Conservation (phyloP, 495 filamentous ascomycete species). For the Talaromyces borbonicus region DNA sequence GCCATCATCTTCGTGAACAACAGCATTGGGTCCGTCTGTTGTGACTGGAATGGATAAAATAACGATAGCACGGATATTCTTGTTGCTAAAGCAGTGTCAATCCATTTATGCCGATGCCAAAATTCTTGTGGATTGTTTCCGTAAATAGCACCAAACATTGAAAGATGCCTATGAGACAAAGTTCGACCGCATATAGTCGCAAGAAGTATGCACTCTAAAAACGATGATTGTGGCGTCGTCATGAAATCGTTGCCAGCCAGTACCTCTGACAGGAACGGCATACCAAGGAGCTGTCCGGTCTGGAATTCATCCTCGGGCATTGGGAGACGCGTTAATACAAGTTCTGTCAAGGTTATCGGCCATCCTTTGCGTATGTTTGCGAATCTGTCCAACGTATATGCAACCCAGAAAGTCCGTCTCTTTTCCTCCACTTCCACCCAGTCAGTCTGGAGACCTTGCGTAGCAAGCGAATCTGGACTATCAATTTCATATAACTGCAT, state of each 20-base stretch:
- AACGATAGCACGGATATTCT: slow-evolving; percentile 24
- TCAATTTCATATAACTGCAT: slow-evolving; percentile 42
- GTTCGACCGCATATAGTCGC: slow-evolving; percentile 38
- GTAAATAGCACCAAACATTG: slow-evolving; percentile 17
- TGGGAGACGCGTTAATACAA: slow-evolving; percentile 32
- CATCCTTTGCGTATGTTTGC: slow-evolving; percentile 28
- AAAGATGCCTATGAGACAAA: slow-evolving; percentile 33
- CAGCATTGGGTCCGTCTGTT: slow-evolving; percentile 37
- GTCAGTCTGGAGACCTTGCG: slow-evolving; percentile 1
- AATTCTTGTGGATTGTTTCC: slow-evolving; percentile 24
- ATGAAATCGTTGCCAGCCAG: slow-evolving; percentile 18
- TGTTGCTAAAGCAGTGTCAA: slow-evolving; percentile 31
- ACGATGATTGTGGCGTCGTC: slow-evolving; percentile 22
- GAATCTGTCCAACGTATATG: slow-evolving; percentile 37
- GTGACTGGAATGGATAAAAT: slow-evolving; percentile 21
- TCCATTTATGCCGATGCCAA: slow-evolving; percentile 39
- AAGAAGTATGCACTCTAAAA: slow-evolving; percentile 38
- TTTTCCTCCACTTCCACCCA: slow-evolving; percentile 28
- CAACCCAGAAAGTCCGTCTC: slow-evolving; percentile 39
- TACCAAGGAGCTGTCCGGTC: slow-evolving; percentile 31
- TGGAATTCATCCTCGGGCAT: slow-evolving; percentile 42
- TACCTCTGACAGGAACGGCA: slow-evolving; percentile 34
- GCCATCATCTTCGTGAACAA: slow-evolving; percentile 32
- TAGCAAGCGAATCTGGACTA: slow-evolving; percentile 16
- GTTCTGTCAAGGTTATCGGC: slow-evolving; percentile 34